Base-by-base conservation (phyloP, 129 eudicot genomes). In the Mikania micrantha region DNA sequence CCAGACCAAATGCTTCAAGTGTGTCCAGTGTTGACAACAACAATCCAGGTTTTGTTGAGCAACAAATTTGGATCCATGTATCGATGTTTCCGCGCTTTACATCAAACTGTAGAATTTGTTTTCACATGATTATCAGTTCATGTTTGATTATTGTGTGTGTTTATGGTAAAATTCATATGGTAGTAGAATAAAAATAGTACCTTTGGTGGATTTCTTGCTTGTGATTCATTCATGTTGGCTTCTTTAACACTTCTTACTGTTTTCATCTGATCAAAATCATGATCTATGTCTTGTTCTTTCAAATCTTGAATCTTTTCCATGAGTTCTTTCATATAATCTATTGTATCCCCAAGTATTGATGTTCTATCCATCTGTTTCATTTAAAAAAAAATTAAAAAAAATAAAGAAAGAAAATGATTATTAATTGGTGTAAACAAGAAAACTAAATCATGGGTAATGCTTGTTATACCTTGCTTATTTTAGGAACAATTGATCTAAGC, bases 401-500 rank as follows among this genome's bases (percentile, higher is more conserved):
- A 9, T 17, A 16, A 47, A 10, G 32, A 63, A 0, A 59, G 41
- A 0, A 67, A 53, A 0, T 19, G 9, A 13, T 7, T 8, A 4
- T 5, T 3, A 7, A 10, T 16, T 27, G 32, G 22, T 16, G 3
- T 4, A 9, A 15, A 29, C 22, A 11, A 50, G 21, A 54, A 60
- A 2, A 12, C 45, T 58, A 45, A 10, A 36, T 20, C 49, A 61
- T 47, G 24, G 44, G 44, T 74, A 27, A 63, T 50, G 35, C 9
- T 62, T 28, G 36, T 71, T 40, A 64, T 63, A 89, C 96, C 96
- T 89, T 89, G 87, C 93, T 85, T 45, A 89, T 81, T 50, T 84
- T 89, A 5, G 96, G 96, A 29, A 89, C 96, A 41, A 85, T 76
- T 39, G 96, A 89, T 85, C 96, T 69, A 27, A 89, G 90, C 96